phyloP scores from a whole-genome alignment of 306 rosid species.

The Erythrophleum fordii region DNA sequence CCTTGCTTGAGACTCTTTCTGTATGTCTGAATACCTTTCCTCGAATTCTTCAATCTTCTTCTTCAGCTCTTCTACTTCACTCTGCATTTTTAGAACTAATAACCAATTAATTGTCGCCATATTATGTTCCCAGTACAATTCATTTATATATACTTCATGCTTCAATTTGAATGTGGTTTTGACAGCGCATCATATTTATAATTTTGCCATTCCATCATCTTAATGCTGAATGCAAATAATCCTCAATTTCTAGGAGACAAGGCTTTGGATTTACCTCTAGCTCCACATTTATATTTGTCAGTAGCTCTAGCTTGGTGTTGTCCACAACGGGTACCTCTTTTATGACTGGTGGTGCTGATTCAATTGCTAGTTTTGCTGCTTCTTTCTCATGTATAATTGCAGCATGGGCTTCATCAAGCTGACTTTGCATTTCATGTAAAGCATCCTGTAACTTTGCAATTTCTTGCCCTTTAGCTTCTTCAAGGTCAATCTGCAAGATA shows the following conservation, averaged over 20 bases:
- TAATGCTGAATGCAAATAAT: slow-evolving; percentile 16
- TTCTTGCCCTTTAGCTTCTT: slow-evolving; percentile 88
- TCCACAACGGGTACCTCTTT: slow-evolving; percentile 88
- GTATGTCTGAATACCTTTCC: slow-evolving; percentile 51
- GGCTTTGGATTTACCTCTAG: slow-evolving; percentile 59
- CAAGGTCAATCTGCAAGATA: slow-evolving; percentile 70
- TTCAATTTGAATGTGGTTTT: background rate
- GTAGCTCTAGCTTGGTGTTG: slow-evolving; percentile 68
- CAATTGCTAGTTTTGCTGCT: slow-evolving; percentile 86
- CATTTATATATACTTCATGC: background rate
- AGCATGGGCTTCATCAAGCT: slow-evolving; percentile 72
- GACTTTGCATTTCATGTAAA: slow-evolving; percentile 71
- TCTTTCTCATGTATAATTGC: slow-evolving; percentile 75
- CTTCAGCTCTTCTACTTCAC: slow-evolving; percentile 64
- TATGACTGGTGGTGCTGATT: slow-evolving; percentile 83
- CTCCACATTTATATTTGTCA: slow-evolving; percentile 66
- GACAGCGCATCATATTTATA: background rate
- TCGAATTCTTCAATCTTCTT: slow-evolving; percentile 67
- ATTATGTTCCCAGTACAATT: background rate
- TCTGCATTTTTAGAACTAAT: slow-evolving; percentile 50
- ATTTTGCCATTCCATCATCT: slow-evolving; percentile 6
- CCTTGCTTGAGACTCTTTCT: slow-evolving; percentile 59
- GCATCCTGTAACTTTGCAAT: slow-evolving; percentile 63
- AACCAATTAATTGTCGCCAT: slow-evolving; percentile 12
- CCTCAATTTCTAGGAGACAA: background rate